Percentiles rank a stretch among this genome's conserved stretches.
Conservation (phyloP, 225 moss, liverwort and hornwort species). For the Polytrichum formosum region DNA sequence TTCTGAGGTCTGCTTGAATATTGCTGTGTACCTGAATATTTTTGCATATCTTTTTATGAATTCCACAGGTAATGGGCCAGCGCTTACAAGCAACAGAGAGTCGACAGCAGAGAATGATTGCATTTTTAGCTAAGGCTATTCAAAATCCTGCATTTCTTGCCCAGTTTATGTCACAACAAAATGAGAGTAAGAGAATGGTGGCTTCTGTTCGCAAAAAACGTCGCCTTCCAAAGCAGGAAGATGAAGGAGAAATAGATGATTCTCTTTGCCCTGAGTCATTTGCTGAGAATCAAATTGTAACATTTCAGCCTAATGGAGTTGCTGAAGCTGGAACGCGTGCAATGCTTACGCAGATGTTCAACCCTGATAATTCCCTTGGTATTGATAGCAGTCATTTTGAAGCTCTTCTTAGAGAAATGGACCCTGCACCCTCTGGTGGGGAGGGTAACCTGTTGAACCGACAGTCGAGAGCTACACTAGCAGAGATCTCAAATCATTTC, state of each 20-base stretch:
- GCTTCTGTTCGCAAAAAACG: constrained; percentile 77
- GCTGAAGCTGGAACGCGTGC: constrained; percentile 61
- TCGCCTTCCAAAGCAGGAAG: constrained; percentile 79
- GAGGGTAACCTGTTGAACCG: constrained; percentile 47
- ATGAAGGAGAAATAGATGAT: constrained; percentile 45
- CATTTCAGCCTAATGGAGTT: constrained; percentile 64
- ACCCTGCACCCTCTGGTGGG: constrained; percentile 23
- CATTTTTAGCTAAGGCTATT: constrained; percentile 80
- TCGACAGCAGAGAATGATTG: constrained; percentile 89
- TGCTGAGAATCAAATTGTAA: constrained; percentile 77
- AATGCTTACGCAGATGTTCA: constrained; percentile 64
- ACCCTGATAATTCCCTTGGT: constrained; percentile 33
- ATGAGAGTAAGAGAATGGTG: constrained; percentile 47
- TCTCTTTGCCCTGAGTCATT: constrained; percentile 46
- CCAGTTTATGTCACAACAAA: constrained; percentile 73
- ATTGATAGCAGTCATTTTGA: constrained; percentile 49
- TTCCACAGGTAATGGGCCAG: constrained; percentile 52
- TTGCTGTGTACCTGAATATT: not conserved
- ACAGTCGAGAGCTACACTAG: constrained; percentile 59
- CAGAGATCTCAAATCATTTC: constrained; percentile 53
- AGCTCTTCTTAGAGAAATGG: constrained; percentile 53
- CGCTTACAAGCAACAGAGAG: constrained; percentile 66
- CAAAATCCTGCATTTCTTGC: constrained; percentile 74
- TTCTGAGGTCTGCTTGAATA: not conserved
- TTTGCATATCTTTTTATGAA: not conserved